Base-by-base conservation (phyloP, 371 early-diverging fungal species). In the Apophysomyces sp. region DNA sequence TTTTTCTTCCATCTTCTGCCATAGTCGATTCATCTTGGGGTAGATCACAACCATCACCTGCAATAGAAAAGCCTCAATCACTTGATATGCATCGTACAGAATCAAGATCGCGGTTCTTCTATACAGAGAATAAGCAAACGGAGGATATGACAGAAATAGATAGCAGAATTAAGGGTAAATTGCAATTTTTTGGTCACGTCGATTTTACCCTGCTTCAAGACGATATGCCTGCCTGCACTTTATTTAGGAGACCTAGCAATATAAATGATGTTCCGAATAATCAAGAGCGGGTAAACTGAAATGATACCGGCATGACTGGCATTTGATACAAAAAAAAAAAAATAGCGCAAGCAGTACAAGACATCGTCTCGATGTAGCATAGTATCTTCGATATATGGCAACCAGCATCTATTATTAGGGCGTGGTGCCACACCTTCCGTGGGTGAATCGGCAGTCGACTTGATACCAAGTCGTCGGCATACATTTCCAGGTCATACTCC, bases 1-100 rank as follows among this genome's bases (percentile, higher is more conserved):
- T 72, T 18, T 31, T 72, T 9, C 31, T 24, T 15, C 41, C 28
- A 34, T 11, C 49, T 7, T 21, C 21, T 21, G 21, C 9, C 49
- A 21, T 7, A 3, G 11, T 21, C 3, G 9, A n/a, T 0, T 44
- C 21, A 9, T 21, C 7, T 21, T 9, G 9, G n/a, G 24, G 9
- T 18, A 4, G 21, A 44, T 21, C 49, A 21, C 4, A 6, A 44
- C 24, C 7, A 16, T 21, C 21, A 9, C 8, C n/a, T 24, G 24
- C 4, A 21, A 21, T 9, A 21, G 11, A 44, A 21, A 0, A 44
- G 4, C 9, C 6, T 13, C 34, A 1, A 34, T 34, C 34, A 34
- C 11, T 4, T 8, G 34, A 34, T 11, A 34, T 8, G 8, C 13
- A 8, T 26, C 21, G 8, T 9, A 16, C 49, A 21, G 49, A 21